Percentiles rank a stretch among this genome's conserved stretches.
Conservation (phyloP, 371 early-diverging fungal species). For the Rhizopus microsporus region DNA sequence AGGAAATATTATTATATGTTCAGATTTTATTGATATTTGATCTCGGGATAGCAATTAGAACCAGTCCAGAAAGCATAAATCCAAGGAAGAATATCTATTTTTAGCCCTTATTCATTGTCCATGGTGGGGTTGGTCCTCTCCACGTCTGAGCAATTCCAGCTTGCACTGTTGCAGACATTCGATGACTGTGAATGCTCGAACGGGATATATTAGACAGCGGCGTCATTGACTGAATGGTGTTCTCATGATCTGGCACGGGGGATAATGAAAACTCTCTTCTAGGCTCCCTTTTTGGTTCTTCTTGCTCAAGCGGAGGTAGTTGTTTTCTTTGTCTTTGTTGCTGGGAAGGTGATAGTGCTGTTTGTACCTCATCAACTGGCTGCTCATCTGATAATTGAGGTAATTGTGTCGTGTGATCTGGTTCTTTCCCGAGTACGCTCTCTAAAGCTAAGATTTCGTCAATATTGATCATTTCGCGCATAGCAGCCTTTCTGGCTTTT, state of each 20-base stretch:
- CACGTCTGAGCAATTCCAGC: slow-evolving; percentile 7
- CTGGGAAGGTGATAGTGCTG: slow-evolving; percentile 13
- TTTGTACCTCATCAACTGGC: not conserved
- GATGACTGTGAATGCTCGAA: not conserved
- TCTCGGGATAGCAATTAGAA: not conserved
- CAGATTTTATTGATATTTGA: slow-evolving; percentile 7
- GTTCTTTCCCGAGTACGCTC: not conserved
- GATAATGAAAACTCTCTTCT: slow-evolving; percentile 21
- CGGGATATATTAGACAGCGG: slow-evolving; percentile 3
- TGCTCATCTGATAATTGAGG: not conserved
- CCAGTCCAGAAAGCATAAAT: not conserved
- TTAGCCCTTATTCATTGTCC: slow-evolving; percentile 13
- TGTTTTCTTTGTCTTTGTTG: slow-evolving; percentile 1
- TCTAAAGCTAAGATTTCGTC: not conserved
- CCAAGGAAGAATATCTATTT: slow-evolving; percentile 6
- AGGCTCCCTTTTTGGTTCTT: not conserved
- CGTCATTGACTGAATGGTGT: not conserved
- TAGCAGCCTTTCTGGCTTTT: not conserved
- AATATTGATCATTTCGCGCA: not conserved
- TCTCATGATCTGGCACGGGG: slow-evolving; percentile 7
- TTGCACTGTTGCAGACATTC: slow-evolving; percentile 13
- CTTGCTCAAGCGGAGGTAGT: not conserved
- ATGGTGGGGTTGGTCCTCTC: slow-evolving; percentile 32
- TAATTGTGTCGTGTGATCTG: not conserved
- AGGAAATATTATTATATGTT: not conserved